Conservation (phyloP, 495 filamentous ascomycete species). For the Aspergillus sclerotioniger region DNA sequence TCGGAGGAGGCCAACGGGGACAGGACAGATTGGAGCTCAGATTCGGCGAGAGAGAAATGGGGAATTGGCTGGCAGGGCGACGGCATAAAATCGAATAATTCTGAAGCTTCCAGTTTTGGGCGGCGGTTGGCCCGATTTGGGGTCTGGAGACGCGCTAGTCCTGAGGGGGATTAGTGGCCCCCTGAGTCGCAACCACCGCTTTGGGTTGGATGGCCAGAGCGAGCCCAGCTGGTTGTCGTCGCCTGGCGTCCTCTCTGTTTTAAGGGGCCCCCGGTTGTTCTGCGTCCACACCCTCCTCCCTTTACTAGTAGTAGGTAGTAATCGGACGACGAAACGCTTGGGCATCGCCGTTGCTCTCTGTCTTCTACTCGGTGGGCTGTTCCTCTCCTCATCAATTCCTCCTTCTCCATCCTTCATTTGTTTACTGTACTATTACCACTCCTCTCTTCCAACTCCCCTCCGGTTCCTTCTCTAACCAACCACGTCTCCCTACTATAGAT, state of each 20-base stretch:
- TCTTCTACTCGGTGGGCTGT: not conserved
- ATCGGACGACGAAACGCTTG: conserved; percentile 10
- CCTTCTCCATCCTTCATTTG: not conserved
- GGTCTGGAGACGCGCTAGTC: conserved; percentile 33
- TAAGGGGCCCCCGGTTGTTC: conserved; percentile 33
- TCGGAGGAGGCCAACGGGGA: not conserved
- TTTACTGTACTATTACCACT: not conserved
- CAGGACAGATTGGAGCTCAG: not conserved
- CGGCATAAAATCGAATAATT: conserved; percentile 12
- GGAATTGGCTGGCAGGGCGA: not conserved
- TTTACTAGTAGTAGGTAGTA: not conserved
- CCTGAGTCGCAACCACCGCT: conserved; percentile 37
- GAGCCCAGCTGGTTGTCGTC: conserved; percentile 2
- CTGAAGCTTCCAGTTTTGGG: conserved; percentile 22
- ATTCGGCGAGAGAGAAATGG: not conserved
- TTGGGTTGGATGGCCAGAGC: not conserved
- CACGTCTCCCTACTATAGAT: conserved; percentile 6
- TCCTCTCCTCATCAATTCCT: not conserved
- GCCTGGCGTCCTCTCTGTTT: conserved; percentile 24
- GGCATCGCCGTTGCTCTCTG: not conserved
- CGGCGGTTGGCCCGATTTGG: conserved; percentile 21
- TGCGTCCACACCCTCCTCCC: conserved; percentile 20
- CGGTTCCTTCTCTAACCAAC: not conserved
- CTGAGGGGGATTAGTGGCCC: conserved; percentile 32
- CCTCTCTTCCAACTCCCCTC: conserved; percentile 3